phyloP scores from a whole-genome alignment of 208 protist genomes.

The Acanthamoeba royreba region DNA sequence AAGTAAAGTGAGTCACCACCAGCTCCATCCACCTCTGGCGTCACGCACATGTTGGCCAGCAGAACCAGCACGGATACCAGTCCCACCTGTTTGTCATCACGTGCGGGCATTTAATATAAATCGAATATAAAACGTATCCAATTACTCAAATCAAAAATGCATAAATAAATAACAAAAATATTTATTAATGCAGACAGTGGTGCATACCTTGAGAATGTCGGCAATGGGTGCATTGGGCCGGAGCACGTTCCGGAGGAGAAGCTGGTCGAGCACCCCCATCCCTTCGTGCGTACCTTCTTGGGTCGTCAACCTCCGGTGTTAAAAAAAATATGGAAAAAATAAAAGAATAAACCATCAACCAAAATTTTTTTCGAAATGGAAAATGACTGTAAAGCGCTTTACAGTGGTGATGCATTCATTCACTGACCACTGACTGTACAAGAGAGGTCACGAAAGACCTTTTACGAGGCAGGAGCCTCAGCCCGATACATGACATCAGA shows the following conservation, averaged over 20 bases:
- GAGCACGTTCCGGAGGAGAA: background rate
- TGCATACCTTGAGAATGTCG: background rate
- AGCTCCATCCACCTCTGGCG: background rate
- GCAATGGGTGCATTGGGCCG: background rate
- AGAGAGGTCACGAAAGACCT: too few relatives aligned
- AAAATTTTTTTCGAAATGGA: too few relatives aligned
- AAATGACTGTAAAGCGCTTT: too few relatives aligned
- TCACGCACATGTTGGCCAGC: background rate
- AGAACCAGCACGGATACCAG: background rate
- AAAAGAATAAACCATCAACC: too few relatives aligned
- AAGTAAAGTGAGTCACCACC: background rate
- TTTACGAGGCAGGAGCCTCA: too few relatives aligned
- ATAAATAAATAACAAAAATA: background rate
- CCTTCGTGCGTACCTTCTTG: background rate
- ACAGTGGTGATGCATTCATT: too few relatives aligned
- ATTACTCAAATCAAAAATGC: background rate
- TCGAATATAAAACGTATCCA: too few relatives aligned
- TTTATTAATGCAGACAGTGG: too few relatives aligned
- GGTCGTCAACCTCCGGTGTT: too few relatives aligned
- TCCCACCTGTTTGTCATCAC: background rate
- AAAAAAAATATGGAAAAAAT: too few relatives aligned
- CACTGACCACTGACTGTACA: too few relatives aligned
- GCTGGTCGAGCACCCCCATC: background rate
- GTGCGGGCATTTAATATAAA: background rate
- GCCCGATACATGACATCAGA: constrained; percentile 24